Percentiles rank a stretch among this genome's conserved stretches.
These are phyloP conservation scores for Colletotrichum sp. DNA, from an alignment of 2,329 filamentous ascomycete genomes.

Conservation along the genomic window DNA sequence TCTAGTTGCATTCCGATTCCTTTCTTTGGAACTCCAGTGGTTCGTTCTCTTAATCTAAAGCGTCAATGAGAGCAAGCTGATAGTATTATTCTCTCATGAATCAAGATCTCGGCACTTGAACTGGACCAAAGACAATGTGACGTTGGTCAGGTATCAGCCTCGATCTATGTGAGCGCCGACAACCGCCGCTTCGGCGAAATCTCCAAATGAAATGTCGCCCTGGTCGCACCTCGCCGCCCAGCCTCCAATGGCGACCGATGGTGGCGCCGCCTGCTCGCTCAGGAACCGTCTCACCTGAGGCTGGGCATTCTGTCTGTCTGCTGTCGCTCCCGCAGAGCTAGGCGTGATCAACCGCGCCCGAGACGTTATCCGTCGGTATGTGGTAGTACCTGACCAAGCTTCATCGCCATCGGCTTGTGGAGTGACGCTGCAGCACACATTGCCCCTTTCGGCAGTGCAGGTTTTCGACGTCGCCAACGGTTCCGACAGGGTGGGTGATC, in stretches of 20 bases:
- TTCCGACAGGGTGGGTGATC: not conserved
- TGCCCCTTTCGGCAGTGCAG: not conserved
- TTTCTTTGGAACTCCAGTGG: not conserved
- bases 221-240: not conserved
- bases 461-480: not conserved
- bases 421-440: not conserved
- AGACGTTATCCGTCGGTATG: not conserved
- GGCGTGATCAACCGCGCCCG: not conserved
- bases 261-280: not conserved
- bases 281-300: not conserved
- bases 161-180: not conserved
- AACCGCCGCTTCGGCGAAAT: not conserved
- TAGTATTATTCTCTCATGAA: too few relatives aligned
- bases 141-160: not conserved
- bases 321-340: too few relatives aligned
- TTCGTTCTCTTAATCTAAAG: not conserved
- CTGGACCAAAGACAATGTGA: not conserved
- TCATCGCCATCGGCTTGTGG: too few relatives aligned
- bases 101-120: not conserved
- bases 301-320: too few relatives aligned
- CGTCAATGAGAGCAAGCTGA: too few relatives aligned
- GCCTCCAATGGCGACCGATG: not conserved
- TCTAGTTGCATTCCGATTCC: not conserved
- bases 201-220: not conserved
- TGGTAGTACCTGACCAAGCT: not conserved